Base-by-base conservation (phyloP, 139 green algal species). In the Micromonas commoda region DNA sequence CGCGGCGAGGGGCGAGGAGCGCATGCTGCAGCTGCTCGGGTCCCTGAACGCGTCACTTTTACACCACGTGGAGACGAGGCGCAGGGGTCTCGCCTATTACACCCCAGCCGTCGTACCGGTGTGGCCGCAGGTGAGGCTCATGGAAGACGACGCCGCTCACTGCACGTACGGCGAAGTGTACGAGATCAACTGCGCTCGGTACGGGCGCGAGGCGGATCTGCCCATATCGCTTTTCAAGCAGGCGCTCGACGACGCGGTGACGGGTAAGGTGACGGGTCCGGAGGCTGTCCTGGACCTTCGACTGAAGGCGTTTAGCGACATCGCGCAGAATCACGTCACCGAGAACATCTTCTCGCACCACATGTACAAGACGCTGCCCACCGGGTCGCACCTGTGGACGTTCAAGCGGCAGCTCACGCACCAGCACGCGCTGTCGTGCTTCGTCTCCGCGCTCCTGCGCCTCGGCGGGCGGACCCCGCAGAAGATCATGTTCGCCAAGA, bases 301-400 rank as follows among this genome's bases (percentile, higher is more conserved):
- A 38, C 73, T 91, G 68, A 69, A 83, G 74, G 90, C 92, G 0
- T 97, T 91, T 83, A 53, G 76, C 34, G 81, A 89, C 37, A 77
- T 86, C 34, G 71, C 29, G 28, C 53, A 38, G n/a, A 67, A 87
- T 33, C 68, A 92, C 28, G 92, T 98, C 5, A 91, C 73, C 35
- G 93, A 98, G 79, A 97, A 95, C 78, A 86, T 99, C 66, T 96
- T 99, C 80, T 89, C 74, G 32, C 91, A 97, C 89, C 97, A 90
- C 81, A 91, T 97, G 78, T 98, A 98, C 92, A 99, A 98, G 86
- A 93, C 84, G 4, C 84, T 98, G 82, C 89, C 92, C 23, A 92
- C 82, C 39, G 82, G 81, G 72, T 93, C 85, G 79, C 89, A 94
- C 75, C 85, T 98, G 70, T 97, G 90, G 90, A 87, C 85, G 24